phyloP scores from a whole-genome alignment of 2,329 filamentous ascomycete genomes.

The Sclerotinia borealis region DNA sequence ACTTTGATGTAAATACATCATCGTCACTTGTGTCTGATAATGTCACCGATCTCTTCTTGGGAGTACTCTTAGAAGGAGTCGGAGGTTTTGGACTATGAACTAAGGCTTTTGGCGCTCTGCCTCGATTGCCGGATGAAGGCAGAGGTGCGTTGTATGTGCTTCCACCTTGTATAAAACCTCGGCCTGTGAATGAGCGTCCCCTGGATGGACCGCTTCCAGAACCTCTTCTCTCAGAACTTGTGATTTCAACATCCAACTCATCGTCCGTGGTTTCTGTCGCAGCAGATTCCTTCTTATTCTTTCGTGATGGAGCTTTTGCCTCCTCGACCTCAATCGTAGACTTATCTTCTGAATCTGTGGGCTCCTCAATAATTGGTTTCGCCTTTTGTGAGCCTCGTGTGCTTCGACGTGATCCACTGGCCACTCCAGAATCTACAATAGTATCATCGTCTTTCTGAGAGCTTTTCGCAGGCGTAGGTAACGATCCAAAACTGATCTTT shows the following conservation, averaged over 20 bases:
- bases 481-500: conserved; percentile 16
- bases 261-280: neutral
- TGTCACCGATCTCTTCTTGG: conserved; percentile 6
- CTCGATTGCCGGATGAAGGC: neutral
- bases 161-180: conserved; percentile 10
- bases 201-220: neutral
- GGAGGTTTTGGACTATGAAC: neutral
- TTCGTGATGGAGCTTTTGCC: conserved; percentile 13
- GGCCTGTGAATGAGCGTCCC: conserved; percentile 3
- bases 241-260: conserved; percentile 12
- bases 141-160: conserved; percentile 11
- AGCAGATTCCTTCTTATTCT: conserved; percentile 3
- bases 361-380: neutral
- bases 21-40: conserved; percentile 15
- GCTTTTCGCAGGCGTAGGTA: conserved; percentile 23
- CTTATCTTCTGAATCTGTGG: conserved; percentile 10
- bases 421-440: neutral
- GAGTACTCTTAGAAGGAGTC: neutral
- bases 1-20: conserved; percentile 2
- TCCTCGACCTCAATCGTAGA: conserved; percentile 9
- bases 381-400: neutral
- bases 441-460: conserved; percentile 16
- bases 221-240: conserved; percentile 15
- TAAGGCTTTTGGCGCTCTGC: neutral
- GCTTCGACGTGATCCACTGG: neutral